These are phyloP conservation scores for Vachellia pachyceras DNA, from an alignment of 306 rosid species.

Conservation along the genomic window DNA sequence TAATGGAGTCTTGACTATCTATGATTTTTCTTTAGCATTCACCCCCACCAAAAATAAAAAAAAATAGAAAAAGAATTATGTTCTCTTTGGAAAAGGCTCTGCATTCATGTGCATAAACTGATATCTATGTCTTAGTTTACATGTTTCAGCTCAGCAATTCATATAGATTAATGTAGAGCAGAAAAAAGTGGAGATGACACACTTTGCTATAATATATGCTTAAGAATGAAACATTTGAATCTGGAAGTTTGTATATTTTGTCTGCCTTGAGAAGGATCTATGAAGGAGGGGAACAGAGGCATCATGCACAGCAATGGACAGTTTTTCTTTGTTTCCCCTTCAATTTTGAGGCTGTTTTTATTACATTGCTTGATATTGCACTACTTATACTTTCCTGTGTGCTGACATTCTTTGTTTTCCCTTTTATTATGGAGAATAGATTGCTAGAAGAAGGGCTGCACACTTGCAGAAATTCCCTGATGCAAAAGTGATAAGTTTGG, in stretches of 20 bases:
- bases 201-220: neutral
- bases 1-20: constrained; percentile 8
- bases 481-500: constrained; percentile 94
- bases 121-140: neutral
- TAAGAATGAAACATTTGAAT: neutral
- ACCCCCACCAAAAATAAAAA: no score
- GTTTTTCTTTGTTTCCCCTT: constrained; percentile 1
- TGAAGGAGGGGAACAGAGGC: neutral
- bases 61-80: neutral
- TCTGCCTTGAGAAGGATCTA: constrained; percentile 15
- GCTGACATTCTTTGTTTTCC: constrained; percentile 28
- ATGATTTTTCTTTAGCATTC: neutral
- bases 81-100: neutral
- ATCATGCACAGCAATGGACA: neutral
- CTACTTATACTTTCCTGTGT: constrained; percentile 4
- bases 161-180: constrained; percentile 8
- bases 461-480: constrained; percentile 94
- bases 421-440: constrained; percentile 45
- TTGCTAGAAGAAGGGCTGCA: constrained; percentile 88
- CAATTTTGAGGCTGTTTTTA: constrained; percentile 16
- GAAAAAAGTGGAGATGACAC: constrained; percentile 17
- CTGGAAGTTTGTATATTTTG: constrained; percentile 13
- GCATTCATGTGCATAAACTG: neutral
- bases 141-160: neutral
- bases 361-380: neutral